phyloP scores from a whole-genome alignment of 768 basidiomycete genomes.

The Kwoniella dendrophila region DNA sequence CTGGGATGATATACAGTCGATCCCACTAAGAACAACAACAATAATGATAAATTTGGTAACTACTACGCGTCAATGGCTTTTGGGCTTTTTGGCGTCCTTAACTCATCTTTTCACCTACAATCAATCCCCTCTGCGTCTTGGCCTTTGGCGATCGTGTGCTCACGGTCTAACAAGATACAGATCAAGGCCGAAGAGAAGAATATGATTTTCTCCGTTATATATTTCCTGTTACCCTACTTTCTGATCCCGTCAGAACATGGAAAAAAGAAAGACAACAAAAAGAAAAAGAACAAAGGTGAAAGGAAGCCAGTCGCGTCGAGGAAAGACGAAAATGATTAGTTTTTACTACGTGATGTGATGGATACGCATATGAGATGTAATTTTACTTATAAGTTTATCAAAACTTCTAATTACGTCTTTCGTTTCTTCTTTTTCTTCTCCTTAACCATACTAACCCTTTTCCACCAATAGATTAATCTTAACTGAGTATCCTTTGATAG shows the following conservation, averaged over 20 bases:
- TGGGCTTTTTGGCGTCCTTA: background rate
- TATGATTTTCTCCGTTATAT: too few species aligned
- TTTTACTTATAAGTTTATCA: background rate
- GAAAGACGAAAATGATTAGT: background rate
- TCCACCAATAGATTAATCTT: too few species aligned
- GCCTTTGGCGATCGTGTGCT: too few species aligned
- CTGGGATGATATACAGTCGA: constrained; percentile 10
- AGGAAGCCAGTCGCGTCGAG: background rate
- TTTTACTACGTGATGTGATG: too few species aligned
- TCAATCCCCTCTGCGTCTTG: too few species aligned
- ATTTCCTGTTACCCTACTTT: too few species aligned
- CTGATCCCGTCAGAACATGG: too few species aligned
- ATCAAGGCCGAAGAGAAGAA: too few species aligned
- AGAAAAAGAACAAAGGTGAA: background rate
- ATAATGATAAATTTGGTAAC: background rate
- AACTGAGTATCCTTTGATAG: constrained; percentile 22
- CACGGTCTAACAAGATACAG: too few species aligned
- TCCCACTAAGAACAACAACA: too few species aligned
- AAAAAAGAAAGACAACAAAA: background rate
- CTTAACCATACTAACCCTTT: background rate
- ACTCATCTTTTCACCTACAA: background rate
- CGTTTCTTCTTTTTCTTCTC: background rate
- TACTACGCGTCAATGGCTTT: constrained; percentile 7
- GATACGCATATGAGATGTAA: too few species aligned
- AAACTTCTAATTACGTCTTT: background rate